These are phyloP conservation scores for Polyporus tsugae DNA, from an alignment of 1,284 basidiomycete genomes.

Conservation along the genomic window DNA sequence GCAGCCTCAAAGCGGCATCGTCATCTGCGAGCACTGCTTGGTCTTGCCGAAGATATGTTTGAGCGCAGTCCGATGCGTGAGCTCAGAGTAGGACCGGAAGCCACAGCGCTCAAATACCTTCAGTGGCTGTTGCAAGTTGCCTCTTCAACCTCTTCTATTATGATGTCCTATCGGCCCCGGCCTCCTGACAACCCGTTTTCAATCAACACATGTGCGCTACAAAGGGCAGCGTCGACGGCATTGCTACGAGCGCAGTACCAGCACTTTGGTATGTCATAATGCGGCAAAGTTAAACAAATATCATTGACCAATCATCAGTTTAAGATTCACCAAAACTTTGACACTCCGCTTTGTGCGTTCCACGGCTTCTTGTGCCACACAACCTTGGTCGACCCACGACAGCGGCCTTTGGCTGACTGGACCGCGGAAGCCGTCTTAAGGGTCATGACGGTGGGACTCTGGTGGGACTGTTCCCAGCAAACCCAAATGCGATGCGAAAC, in stretches of 20 bases:
- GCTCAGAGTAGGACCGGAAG: too few relatives aligned
- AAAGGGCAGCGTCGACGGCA: background rate
- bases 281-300: background rate
- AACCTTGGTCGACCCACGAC: constrained; percentile 2
- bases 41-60: background rate
- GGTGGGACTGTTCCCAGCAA: background rate
- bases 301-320: constrained; percentile 4
- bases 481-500: constrained; percentile 20
- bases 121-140: background rate
- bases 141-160: background rate
- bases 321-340: constrained; percentile 1
- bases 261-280: background rate
- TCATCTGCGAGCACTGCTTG: background rate
- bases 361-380: background rate
- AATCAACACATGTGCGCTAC: background rate
- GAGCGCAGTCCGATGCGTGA: background rate
- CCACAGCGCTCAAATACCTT: too few relatives aligned
- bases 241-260: background rate
- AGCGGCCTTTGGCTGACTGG: constrained; percentile 20
- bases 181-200: background rate
- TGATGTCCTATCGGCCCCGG: background rate
- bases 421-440: constrained; percentile 15
- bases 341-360: constrained; percentile 6
- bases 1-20: background rate
- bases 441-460: constrained; percentile 14